phyloP scores from a whole-genome alignment of 306 rosid species.

The Herpetospermum pedunculosum region DNA sequence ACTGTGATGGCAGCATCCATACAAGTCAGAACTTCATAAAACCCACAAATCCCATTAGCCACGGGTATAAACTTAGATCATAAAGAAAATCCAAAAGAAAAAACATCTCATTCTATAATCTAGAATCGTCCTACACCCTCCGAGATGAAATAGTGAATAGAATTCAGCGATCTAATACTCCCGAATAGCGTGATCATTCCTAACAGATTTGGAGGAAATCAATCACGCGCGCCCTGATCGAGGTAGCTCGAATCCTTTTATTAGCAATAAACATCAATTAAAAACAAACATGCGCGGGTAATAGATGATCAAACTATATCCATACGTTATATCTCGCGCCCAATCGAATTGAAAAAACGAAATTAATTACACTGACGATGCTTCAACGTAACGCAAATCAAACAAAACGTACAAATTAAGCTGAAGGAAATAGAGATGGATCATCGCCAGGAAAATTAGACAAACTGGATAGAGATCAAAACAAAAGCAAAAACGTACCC shows the following conservation, averaged over 20 bases:
- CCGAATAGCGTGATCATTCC: background rate
- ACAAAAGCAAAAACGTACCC: constrained; percentile 6
- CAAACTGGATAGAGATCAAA: background rate
- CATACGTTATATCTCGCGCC: background rate
- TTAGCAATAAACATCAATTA: background rate
- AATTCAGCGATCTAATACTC: constrained; percentile 1
- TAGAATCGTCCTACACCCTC: background rate
- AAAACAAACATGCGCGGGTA: background rate
- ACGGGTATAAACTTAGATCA: background rate
- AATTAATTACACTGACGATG: constrained; percentile 9
- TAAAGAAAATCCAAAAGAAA: background rate
- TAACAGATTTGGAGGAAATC: background rate
- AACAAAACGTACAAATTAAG: background rate
- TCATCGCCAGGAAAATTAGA: background rate
- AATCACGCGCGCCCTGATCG: background rate
- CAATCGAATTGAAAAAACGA: background rate
- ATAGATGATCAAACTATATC: background rate
- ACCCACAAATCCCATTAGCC: background rate
- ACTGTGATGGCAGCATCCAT: background rate
- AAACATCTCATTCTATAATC: background rate
- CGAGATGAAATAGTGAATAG: background rate
- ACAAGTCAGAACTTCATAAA: background rate
- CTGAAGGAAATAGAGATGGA: background rate
- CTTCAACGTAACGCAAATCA: constrained; percentile 5
- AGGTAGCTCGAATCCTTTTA: background rate